phyloP scores from a whole-genome alignment of 345 rosid species.

The Lepidium africanum region DNA sequence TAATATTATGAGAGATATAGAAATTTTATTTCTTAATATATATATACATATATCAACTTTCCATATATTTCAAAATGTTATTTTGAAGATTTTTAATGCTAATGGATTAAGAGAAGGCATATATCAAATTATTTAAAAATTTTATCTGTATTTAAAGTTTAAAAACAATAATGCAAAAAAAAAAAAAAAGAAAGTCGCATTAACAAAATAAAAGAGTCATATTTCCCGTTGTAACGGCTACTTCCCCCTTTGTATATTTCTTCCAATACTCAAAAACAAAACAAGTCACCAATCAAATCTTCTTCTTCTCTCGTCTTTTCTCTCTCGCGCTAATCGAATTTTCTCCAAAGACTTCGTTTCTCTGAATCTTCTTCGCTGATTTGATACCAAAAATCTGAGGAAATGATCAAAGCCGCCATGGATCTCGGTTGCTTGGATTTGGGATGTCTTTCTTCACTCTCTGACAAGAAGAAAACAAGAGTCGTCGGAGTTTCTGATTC shows the following conservation, averaged over 20 bases:
- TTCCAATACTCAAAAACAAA: background rate
- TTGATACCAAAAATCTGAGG: background rate
- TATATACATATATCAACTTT: no score
- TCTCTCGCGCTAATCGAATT: background rate
- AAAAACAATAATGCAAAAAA: background rate
- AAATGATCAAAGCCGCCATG: slow-evolving; percentile 36
- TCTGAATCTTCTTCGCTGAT: background rate
- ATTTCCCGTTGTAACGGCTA: slow-evolving; percentile 21
- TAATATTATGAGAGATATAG: no score
- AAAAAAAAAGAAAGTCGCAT: background rate
- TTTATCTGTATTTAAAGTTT: no score
- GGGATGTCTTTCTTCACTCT: slow-evolving; percentile 41
- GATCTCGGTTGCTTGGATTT: slow-evolving; percentile 70
- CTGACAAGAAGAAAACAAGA: slow-evolving; percentile 35
- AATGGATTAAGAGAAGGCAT: no score
- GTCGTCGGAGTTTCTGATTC: slow-evolving; percentile 27
- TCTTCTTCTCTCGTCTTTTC: background rate
- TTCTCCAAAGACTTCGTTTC: background rate
- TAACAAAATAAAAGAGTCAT: background rate
- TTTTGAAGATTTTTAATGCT: no score
- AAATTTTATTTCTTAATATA: no score
- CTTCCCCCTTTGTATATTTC: slow-evolving; percentile 13
- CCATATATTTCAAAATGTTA: no score
- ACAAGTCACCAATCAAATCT: background rate
- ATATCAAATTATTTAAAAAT: no score